These are phyloP conservation scores for Coniochaeta prunicola DNA, from an alignment of 2,329 filamentous ascomycete genomes.

Conservation along the genomic window DNA sequence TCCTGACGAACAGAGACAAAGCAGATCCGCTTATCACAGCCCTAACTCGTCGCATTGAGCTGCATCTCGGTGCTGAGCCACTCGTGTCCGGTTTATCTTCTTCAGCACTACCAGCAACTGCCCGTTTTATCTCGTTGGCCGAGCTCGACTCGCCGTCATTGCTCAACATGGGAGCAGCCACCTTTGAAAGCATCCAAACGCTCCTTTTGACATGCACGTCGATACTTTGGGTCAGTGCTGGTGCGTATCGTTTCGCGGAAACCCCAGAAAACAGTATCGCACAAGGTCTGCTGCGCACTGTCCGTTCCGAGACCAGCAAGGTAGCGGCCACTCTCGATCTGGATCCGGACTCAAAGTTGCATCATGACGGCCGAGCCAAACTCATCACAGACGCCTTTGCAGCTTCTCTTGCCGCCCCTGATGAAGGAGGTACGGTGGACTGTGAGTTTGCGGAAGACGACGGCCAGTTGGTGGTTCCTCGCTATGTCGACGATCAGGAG, in stretches of 20 bases:
- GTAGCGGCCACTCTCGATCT: slow-evolving; percentile 3
- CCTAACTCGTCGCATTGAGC: neutral
- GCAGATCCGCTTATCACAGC: neutral
- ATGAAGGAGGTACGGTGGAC: slow-evolving; percentile 10
- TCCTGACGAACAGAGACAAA: neutral
- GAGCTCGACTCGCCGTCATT: neutral
- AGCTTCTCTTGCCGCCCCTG: neutral
- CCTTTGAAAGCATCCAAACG: neutral
- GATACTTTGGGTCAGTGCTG: neutral
- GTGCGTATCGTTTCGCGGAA: neutral
- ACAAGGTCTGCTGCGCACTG: neutral
- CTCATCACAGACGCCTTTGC: slow-evolving; percentile 15
- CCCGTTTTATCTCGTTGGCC: neutral
- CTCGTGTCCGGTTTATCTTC: neutral
- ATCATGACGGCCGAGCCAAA: slow-evolving; percentile 5
- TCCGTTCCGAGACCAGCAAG: neutral
- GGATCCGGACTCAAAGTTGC: neutral
- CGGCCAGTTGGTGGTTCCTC: slow-evolving; percentile 16
- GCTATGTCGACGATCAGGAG: slow-evolving; percentile 14
- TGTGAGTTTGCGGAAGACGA: slow-evolving; percentile 20
- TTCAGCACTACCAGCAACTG: neutral
- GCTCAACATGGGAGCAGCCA: neutral
- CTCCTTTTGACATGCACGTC: neutral
- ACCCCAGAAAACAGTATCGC: neutral
- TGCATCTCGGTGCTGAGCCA: neutral